Conservation (phyloP, 345 rosid species). For the Citrus australasica region DNA sequence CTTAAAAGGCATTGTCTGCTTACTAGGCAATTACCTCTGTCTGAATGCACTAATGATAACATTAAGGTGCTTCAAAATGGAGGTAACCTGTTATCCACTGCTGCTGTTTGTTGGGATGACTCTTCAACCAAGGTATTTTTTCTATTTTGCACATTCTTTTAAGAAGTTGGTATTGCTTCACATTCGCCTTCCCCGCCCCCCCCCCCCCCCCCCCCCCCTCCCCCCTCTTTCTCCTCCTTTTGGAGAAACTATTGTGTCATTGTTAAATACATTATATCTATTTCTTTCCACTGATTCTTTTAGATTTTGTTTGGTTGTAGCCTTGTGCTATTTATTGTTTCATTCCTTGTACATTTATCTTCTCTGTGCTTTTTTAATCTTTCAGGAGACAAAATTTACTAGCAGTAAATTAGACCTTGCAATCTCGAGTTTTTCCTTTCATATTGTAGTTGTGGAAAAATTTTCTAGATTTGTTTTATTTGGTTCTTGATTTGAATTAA, state of each 20-base stretch:
- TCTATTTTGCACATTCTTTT: neutral
- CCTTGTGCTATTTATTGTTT: neutral
- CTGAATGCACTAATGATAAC: conserved; percentile 67
- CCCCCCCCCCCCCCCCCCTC: no score
- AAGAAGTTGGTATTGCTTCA: neutral
- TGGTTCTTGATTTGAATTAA: conserved; percentile 6
- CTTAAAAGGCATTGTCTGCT: conserved; percentile 53
- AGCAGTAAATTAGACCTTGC: neutral
- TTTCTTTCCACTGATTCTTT: neutral
- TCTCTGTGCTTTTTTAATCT: neutral
- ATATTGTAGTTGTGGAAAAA: neutral
- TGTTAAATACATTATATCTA: neutral
- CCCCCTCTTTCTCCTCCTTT: neutral
- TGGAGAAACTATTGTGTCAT: neutral
- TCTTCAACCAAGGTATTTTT: conserved; percentile 33
- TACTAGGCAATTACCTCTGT: conserved; percentile 50
- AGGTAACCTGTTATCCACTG: conserved; percentile 14
- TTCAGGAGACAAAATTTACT: neutral
- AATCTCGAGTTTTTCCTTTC: neutral
- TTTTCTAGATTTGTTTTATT: neutral
- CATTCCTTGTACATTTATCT: neutral
- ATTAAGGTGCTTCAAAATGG: conserved; percentile 57
- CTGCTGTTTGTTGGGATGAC: conserved; percentile 24
- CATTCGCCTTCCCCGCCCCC: neutral
- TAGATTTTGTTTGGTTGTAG: neutral